Evolutionary conservation across 106 monocot species (phyloP).

Genomic region (Xerophyta viscosa): DNA sequence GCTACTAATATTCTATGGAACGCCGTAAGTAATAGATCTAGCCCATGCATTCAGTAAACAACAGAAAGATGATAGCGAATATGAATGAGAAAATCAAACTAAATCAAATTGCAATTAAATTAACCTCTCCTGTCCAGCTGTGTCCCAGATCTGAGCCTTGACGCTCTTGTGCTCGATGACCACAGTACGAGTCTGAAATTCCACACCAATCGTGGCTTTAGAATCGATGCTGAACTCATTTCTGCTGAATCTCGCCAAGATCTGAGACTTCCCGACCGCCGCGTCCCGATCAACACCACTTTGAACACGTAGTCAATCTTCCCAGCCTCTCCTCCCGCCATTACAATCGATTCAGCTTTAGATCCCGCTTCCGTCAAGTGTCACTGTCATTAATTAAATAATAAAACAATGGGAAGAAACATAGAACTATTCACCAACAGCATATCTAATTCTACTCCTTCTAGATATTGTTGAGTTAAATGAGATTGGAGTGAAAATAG

Average conservation of each 20-base stretch:
- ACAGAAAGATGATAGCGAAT: no score
- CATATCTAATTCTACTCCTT: no score
- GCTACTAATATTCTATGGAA: no score
- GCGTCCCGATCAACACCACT: constrained; percentile 12
- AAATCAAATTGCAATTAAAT: background rate
- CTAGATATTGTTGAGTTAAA: no score
- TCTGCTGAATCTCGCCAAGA: constrained; percentile 1
- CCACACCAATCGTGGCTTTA: constrained; percentile 11
- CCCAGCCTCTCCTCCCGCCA: background rate
- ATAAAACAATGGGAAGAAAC: no score
- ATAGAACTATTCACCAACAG: no score
- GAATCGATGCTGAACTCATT: constrained; percentile 12
- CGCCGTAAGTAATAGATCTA: no score
- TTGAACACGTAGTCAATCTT: constrained; percentile 9
- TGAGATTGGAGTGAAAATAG: no score
- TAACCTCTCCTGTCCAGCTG: constrained; percentile 6
- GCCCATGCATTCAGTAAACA: background rate
- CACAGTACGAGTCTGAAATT: constrained; percentile 9
- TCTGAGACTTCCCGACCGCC: constrained; percentile 12
- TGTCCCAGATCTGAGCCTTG: constrained; percentile 18
- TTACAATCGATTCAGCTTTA: background rate
- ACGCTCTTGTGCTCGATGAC: constrained; percentile 14
- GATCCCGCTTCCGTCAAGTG: no score
- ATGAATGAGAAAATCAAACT: background rate
- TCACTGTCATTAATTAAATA: no score